Evolutionary conservation across 805 yeast genomes (phyloP).

Genomic region (Huiozyma naganishii): DNA sequence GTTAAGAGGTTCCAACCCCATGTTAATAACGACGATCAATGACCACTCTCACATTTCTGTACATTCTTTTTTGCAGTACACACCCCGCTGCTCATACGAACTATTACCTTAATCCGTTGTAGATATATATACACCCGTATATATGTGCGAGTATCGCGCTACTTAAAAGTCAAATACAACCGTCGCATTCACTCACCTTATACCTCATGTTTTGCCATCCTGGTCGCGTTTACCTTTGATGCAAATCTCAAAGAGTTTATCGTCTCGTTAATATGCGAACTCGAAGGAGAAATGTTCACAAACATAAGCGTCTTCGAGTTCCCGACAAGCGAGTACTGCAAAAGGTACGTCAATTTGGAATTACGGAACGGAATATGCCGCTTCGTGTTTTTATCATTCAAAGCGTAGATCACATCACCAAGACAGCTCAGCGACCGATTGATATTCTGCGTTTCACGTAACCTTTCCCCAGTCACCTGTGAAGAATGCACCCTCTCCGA

Average conservation of each 20-base stretch:
- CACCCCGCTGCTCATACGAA: too few relatives aligned
- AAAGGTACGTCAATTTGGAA: conserved; percentile 77
- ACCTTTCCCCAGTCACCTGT: conserved; percentile 66
- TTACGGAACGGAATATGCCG: conserved; percentile 87
- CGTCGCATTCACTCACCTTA: too few relatives aligned
- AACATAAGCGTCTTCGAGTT: conserved; percentile 87
- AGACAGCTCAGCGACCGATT: conserved; percentile 79
- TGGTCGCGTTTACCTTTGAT: conserved; percentile 60
- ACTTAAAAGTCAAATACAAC: too few relatives aligned
- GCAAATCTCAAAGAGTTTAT: conserved; percentile 84
- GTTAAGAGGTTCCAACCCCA: conserved; percentile 51
- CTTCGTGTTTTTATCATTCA: conserved; percentile 32
- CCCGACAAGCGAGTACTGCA: conserved; percentile 78
- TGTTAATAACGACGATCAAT: too few relatives aligned
- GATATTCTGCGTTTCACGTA: conserved; percentile 80
- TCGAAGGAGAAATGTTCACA: conserved; percentile 71
- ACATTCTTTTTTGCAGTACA: too few relatives aligned
- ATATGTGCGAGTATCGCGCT: too few relatives aligned
- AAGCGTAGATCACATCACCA: conserved; percentile 78
- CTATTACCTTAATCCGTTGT: too few relatives aligned
- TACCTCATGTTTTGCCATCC: conserved; percentile 9
- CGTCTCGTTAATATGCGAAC: conserved; percentile 59
- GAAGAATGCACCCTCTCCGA: conserved; percentile 75
- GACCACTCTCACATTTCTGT: too few relatives aligned
- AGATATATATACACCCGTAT: too few relatives aligned